Evolutionary conservation across 2,329 filamentous ascomycete species (phyloP), one percentile per base, ranked within the genome.

Genomic region (Canariomyces notabilis): DNA sequence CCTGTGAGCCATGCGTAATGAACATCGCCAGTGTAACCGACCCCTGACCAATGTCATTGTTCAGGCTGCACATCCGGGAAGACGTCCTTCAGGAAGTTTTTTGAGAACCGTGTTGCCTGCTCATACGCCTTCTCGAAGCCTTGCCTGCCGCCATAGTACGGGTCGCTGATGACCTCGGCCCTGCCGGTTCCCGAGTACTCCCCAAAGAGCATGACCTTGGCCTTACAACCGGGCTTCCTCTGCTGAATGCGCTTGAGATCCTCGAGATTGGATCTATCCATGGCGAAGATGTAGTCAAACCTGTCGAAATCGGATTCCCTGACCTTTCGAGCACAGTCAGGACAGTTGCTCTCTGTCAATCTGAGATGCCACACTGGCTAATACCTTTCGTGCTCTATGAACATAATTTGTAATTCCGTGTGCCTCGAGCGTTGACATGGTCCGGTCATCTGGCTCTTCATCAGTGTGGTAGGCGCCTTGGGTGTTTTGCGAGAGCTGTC

Each of bases 231-330:
- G n/a, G 75, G 70, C 55, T 77, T 78, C 55, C 78, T 72, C 49
- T 74, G 69, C 53, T 79, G 72, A 61, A 83, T 67, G 26, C 80
- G 73, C 59, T 81, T 65, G 48, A 95, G 68, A 60, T 94, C 79
- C 7, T 75, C 72, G 36, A 95, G 71, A 64, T 97, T 97, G 37
- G 82, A 79, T 39, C 79, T 74, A 63, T 98, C 93, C 93, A 98
- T 98, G 50, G 87, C 90, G 47, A 98, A 82, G 50, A 98, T 82
- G 68, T 95, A 97, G 67, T 97, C 89, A 61, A 96, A 97, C 14
- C 77, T 75, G 46, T 82, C 71, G 59, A 97, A 94, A 67, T 98
- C 93, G 42, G 77, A 75, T 1, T 73, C 67, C 4, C 70, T 68
- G 40, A 83, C 64, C 76, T 80, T 46, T 36, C n/a, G 36, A 42